phyloP scores from a whole-genome alignment of 1,284 basidiomycete genomes.

The Cryptococcus maquisensis region DNA sequence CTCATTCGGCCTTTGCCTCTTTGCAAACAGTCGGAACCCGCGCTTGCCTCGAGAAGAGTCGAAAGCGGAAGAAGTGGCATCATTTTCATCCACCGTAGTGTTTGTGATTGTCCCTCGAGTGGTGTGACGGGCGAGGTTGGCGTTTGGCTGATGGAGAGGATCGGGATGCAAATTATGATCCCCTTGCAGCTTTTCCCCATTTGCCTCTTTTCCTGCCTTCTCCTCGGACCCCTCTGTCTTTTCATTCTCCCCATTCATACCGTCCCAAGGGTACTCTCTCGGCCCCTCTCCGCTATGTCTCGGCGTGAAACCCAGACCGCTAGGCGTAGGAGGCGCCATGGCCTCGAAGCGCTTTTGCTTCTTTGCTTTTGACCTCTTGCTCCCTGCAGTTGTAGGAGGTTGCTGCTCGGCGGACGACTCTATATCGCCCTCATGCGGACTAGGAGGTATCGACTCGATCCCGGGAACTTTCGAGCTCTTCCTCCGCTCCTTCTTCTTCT shows the following conservation, averaged over 20 bases:
- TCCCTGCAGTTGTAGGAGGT: not conserved
- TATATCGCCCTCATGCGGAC: not conserved
- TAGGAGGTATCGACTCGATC: not conserved
- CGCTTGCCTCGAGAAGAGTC: conserved; percentile 1
- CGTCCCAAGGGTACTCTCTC: conserved; percentile 12
- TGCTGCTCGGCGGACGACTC: not conserved
- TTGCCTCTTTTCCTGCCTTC: not conserved
- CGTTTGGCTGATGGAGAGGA: not conserved
- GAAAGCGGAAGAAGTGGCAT: not conserved
- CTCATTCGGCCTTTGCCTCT: conserved; percentile 7
- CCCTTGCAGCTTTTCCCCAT: conserved; percentile 7
- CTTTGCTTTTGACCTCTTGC: conserved; percentile 10
- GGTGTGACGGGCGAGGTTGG: conserved; percentile 3
- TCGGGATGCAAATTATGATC: not conserved
- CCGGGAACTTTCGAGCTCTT: not conserved
- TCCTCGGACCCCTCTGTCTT: not conserved
- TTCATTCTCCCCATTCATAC: not conserved
- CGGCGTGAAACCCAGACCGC: conserved; percentile 32
- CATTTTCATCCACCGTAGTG: not conserved
- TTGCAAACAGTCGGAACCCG: conserved; percentile 2
- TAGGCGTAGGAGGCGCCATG: conserved; percentile 30
- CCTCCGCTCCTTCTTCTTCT: not conserved
- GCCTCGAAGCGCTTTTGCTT: conserved; percentile 22
- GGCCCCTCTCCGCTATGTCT: not conserved
- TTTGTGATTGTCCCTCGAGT: conserved; percentile 2